Conservation (phyloP, 129 eudicot species). For the Arctium lappa region DNA sequence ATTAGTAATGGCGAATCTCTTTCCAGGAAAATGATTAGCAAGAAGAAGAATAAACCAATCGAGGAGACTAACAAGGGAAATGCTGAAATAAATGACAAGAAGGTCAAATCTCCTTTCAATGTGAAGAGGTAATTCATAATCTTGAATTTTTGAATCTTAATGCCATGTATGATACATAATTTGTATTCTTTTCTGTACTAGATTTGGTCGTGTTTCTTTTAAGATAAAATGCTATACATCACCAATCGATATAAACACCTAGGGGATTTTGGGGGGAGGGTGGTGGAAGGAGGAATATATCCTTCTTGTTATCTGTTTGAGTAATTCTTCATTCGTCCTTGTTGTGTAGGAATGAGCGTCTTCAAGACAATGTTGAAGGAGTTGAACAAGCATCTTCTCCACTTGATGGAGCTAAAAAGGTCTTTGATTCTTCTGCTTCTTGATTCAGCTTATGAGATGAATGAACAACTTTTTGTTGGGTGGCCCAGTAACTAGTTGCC, state of each 20-base stretch:
- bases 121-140: conserved; percentile 31
- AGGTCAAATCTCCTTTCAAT: conserved; percentile 13
- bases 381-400: conserved; percentile 15
- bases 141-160: not conserved
- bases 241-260: not conserved
- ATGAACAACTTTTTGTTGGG: not conserved
- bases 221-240: not conserved
- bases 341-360: conserved; percentile 28
- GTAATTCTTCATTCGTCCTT: not conserved
- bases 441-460: conserved; percentile 9
- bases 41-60: conserved; percentile 30
- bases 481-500: not conserved
- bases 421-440: conserved; percentile 9
- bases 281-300: not conserved
- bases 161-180: not conserved
- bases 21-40: conserved; percentile 14
- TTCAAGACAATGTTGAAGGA: conserved; percentile 38
- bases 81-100: conserved; percentile 27
- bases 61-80: conserved; percentile 20
- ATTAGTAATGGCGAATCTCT: conserved; percentile 10
- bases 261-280: not conserved
- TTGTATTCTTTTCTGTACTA: not conserved
- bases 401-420: conserved; percentile 57
- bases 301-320: not conserved
- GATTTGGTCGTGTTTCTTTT: not conserved